These are phyloP conservation scores for Linderniella brevidens DNA, from an alignment of 257 asterid genomes.

Conservation along the genomic window DNA sequence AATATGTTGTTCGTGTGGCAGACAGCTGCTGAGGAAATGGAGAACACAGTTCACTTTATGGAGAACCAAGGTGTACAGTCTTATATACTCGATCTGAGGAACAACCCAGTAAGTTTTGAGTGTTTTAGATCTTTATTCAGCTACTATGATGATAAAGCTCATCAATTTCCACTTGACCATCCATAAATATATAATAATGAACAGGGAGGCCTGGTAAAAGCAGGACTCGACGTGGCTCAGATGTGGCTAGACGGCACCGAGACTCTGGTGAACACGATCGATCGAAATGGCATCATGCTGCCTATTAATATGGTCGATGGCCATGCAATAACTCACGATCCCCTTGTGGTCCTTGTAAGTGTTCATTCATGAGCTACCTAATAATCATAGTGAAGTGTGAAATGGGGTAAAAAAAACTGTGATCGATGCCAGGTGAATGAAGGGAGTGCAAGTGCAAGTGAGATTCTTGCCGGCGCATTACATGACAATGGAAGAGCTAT, in stretches of 20 bases:
- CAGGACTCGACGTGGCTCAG: constrained; percentile 94
- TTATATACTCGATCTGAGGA: constrained; percentile 74
- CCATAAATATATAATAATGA: no score
- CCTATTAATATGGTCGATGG: constrained; percentile 74
- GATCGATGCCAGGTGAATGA: constrained; percentile 51
- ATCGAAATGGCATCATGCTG: constrained; percentile 57
- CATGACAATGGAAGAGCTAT: constrained; percentile 86
- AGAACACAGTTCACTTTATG: constrained; percentile 62
- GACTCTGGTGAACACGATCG: constrained; percentile 82
- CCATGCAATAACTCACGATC: constrained; percentile 73
- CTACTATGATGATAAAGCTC: constrained; percentile 1
- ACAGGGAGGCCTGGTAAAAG: constrained; percentile 86
- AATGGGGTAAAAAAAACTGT: constrained; percentile 1
- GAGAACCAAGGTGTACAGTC: constrained; percentile 88
- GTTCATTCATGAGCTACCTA: not conserved
- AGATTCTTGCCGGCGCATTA: constrained; percentile 92
- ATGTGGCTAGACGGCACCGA: constrained; percentile 87
- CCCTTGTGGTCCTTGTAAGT: constrained; percentile 78
- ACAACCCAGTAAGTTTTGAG: constrained; percentile 55
- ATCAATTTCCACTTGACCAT: no score
- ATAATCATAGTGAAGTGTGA: not conserved
- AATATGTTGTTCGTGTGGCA: constrained; percentile 12
- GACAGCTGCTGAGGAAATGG: constrained; percentile 87
- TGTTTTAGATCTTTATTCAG: not conserved
- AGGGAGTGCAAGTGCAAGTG: constrained; percentile 96